Conservation (phyloP, 2,329 filamentous ascomycete species). For the Epichloe bromicola region DNA sequence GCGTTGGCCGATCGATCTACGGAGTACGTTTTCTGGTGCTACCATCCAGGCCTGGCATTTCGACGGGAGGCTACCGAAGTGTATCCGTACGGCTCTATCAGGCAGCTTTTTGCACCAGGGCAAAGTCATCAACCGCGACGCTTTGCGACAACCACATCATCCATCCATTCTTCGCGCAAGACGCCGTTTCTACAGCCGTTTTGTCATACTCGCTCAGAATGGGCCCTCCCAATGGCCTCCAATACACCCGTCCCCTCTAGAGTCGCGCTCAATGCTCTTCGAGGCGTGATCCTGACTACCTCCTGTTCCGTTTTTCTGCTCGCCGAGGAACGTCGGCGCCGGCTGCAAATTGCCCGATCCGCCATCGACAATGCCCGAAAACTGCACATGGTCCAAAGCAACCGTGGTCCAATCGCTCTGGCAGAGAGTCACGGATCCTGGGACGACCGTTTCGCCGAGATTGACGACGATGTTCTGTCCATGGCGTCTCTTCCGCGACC, state of each 20-base stretch:
- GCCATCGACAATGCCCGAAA: slow-evolving; percentile 40
- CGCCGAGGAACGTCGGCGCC: slow-evolving; percentile 42
- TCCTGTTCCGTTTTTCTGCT: slow-evolving; percentile 43
- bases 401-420: slow-evolving; percentile 16
- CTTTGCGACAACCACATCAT: not conserved
- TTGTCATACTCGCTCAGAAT: slow-evolving; percentile 8
- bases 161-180: not conserved
- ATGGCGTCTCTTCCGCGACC: slow-evolving; percentile 8
- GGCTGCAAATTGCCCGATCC: slow-evolving; percentile 36
- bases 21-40: not conserved
- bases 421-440: slow-evolving; percentile 13
- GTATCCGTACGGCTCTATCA: not conserved
- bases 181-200: not conserved
- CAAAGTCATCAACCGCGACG: not conserved
- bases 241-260: slow-evolving; percentile 39
- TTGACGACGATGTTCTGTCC: slow-evolving; percentile 15
- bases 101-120: not conserved
- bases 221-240: slow-evolving; percentile 28
- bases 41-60: no score
- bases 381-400: slow-evolving; percentile 27
- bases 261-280: slow-evolving; percentile 41
- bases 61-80: not conserved
- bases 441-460: slow-evolving; percentile 9
- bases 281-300: slow-evolving; percentile 41
- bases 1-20: no score